Evolutionary conservation across 202 grass and related monocot genomes (phyloP), one percentile per base, ranked within the genome.

Genomic region (Miscanthus sacchariflorus): DNA sequence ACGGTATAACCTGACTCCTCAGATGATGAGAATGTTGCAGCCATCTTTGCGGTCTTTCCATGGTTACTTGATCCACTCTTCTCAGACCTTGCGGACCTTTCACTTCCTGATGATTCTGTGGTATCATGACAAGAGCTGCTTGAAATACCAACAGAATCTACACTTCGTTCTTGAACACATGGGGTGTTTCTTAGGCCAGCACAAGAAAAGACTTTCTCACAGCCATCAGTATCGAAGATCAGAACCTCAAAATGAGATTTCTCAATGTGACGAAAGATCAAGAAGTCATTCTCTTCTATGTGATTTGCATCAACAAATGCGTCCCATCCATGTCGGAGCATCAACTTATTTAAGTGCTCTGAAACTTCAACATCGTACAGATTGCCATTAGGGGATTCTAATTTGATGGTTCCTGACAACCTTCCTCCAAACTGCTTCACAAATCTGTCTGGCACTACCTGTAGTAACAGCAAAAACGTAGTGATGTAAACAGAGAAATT

Each of bases 381-480:
- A 49, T 21, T 74, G 11, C 92, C 87, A 66, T 67, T 81, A 46
- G 87, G 87, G 12, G 81, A 78, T 56, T 91, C 85, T 13, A 91
- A 54, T 36, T 52, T 59, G 35, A 94, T 80, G 14, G 45, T 54
- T 75, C 74, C 72, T 44, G 48, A 87, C 7, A 89, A 42, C 13
- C 70, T 36, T 39, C 30, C 59, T n/a, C 2, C 36, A 19, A 91
- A 93, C 52, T 63, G 28, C 24, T 78, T 79, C 33, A 72, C 25
- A 56, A 91, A 91, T 5, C 69, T 85, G 25, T 82, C 59, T 79
- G 89, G 92, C 21, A 91, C 23, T 35, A 77, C 81, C 92, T 91
- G 71, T 19, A 61, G 14, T 10, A 84, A n/a, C 12, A 63, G 17
- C 2, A 40, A 19, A 43, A 18, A 68, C 0, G 0, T 19, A 40